These are phyloP conservation scores for Butyriboletus loyo DNA, from an alignment of 768 basidiomycete genomes.

Conservation along the genomic window DNA sequence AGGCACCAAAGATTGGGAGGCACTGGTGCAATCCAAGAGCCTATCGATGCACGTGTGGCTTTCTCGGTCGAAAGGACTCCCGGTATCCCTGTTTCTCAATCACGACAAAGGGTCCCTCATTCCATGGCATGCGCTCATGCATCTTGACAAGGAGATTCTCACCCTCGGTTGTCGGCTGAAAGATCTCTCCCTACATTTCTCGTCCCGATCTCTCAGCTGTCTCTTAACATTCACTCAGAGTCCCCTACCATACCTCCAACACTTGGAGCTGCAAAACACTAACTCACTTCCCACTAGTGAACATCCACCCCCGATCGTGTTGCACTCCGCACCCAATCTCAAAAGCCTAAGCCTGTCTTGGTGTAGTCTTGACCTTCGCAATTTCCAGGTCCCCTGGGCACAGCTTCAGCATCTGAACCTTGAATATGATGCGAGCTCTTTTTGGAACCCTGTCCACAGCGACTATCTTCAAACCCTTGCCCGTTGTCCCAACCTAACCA, in stretches of 20 bases:
- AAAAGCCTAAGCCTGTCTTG: constrained; percentile 27
- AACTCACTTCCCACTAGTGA: constrained; percentile 25
- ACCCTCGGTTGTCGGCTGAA: constrained; percentile 21
- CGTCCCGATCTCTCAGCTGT: constrained; percentile 23
- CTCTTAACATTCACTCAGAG: constrained; percentile 29
- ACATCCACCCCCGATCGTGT: constrained; percentile 21
- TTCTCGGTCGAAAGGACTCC: constrained; percentile 29
- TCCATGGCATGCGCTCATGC: constrained; percentile 27
- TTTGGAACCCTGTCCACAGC: constrained; percentile 29
- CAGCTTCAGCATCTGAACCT: constrained; percentile 29
- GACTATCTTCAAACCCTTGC: constrained; percentile 26
- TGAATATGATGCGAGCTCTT: constrained; percentile 26
- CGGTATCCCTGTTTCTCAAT: constrained; percentile 23
- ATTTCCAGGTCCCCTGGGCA: constrained; percentile 28
- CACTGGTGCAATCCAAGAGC: constrained; percentile 23
- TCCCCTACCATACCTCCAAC: constrained; percentile 22
- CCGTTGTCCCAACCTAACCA: constrained; percentile 25
- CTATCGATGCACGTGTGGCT: constrained; percentile 30
- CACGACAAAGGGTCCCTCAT: constrained; percentile 23
- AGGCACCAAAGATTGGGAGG: constrained; percentile 20
- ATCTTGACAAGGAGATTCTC: constrained; percentile 30
- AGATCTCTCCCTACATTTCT: constrained; percentile 19
- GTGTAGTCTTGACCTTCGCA: constrained; percentile 25
- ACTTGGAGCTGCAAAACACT: constrained; percentile 26
- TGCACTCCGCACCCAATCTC: constrained; percentile 28